phyloP scores from a whole-genome alignment of 169 alveolate species.

The Eimeria acervulina region DNA sequence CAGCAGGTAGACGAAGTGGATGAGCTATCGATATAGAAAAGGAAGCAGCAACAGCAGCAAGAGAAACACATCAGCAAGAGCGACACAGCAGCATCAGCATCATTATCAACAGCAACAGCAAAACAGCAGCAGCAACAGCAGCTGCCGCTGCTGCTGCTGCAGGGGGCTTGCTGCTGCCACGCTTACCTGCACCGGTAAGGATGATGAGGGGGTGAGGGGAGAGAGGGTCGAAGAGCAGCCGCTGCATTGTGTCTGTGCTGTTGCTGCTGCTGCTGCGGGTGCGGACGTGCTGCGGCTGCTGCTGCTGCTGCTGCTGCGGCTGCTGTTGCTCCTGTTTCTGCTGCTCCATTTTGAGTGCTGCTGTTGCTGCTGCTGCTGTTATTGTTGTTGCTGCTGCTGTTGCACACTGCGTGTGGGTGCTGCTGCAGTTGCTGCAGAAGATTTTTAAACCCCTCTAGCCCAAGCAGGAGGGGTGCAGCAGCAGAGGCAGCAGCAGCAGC shows the following conservation, averaged over 20 bases:
- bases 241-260: constrained; percentile 50
- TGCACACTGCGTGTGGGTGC: neutral
- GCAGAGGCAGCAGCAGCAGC: neutral
- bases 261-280: constrained; percentile 73
- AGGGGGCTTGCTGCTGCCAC: neutral
- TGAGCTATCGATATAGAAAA: neutral
- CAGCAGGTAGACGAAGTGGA: neutral
- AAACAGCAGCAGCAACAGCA: neutral
- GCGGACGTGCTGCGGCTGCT: neutral
- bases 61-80: neutral
- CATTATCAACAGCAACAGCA: neutral
- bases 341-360: neutral
- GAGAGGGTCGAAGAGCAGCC: constrained; percentile 25
- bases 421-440: constrained; percentile 28
- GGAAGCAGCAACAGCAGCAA: neutral
- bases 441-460: neutral
- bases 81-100: constrained; percentile 26
- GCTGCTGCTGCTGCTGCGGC: constrained; percentile 40
- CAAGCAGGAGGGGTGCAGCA: neutral
- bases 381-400: neutral
- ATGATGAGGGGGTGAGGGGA: constrained; percentile 45
- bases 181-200: constrained; percentile 49
- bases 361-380: constrained; percentile 11
- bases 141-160: constrained; percentile 24
- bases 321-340: neutral